These are phyloP conservation scores for Cylindrotheca fusiformis DNA, from an alignment of 108 stramenopile species.

Conservation along the genomic window DNA sequence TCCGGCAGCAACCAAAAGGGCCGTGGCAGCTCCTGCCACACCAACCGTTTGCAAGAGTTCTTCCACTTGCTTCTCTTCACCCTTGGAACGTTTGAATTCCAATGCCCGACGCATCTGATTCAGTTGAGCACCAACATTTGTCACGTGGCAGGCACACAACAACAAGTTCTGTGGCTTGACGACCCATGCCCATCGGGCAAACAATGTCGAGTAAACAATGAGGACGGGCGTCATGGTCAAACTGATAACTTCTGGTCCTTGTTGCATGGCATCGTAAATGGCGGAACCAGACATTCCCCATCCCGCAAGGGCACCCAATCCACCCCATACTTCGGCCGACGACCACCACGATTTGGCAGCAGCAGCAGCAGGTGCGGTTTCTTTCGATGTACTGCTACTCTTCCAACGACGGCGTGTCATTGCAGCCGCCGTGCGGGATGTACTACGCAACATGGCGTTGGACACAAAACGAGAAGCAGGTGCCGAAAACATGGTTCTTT, in stretches of 20 bases:
- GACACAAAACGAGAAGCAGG: background rate
- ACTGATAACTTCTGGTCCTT: constrained; percentile 79
- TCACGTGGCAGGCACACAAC: constrained; percentile 65
- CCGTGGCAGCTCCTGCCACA: constrained; percentile 60
- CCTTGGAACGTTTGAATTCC: constrained; percentile 63
- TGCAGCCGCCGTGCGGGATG: background rate
- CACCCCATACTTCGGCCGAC: constrained; percentile 74
- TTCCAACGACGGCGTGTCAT: background rate
- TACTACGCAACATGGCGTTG: background rate
- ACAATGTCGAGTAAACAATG: constrained; percentile 77
- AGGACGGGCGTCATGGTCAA: constrained; percentile 88
- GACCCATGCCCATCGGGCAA: constrained; percentile 81
- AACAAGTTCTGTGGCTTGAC: constrained; percentile 80
- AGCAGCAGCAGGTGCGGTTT: constrained; percentile 1
- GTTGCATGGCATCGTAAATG: constrained; percentile 77
- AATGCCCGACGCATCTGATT: constrained; percentile 82
- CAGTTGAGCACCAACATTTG: constrained; percentile 76
- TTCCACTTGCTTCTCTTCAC: constrained; percentile 64
- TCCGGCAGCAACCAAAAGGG: constrained; percentile 51
- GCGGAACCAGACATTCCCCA: constrained; percentile 90
- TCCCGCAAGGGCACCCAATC: constrained; percentile 74
- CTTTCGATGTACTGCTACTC: background rate
- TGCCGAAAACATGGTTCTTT: background rate
- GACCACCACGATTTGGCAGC: constrained; percentile 42
- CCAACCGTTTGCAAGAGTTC: constrained; percentile 61